phyloP scores from a whole-genome alignment of 768 basidiomycete species.

The Leccinum fibrillosum region DNA sequence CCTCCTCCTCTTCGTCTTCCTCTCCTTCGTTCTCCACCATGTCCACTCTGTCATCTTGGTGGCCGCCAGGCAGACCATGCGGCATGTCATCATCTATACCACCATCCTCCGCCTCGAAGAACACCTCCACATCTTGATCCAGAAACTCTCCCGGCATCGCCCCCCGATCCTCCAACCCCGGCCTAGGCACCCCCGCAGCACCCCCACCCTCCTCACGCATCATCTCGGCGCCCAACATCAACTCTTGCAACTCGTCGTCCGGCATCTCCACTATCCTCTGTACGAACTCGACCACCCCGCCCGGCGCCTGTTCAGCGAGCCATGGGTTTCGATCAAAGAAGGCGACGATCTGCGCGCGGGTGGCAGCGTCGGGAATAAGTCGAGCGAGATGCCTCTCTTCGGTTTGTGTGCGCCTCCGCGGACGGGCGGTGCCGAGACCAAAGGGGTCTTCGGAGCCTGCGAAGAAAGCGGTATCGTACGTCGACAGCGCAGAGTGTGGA shows the following conservation, averaged over 20 bases:
- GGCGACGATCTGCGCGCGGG: constrained; percentile 58
- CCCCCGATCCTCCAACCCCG: constrained; percentile 20
- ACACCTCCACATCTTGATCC: constrained; percentile 31
- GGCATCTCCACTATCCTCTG: constrained; percentile 53
- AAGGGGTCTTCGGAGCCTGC: constrained; percentile 54
- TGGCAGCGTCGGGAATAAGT: constrained; percentile 54
- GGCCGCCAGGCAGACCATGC: constrained; percentile 19
- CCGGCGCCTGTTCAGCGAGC: constrained; percentile 57
- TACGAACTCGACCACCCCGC: constrained; percentile 62
- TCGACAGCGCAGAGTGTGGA: constrained; percentile 54
- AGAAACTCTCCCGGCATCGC: constrained; percentile 46
- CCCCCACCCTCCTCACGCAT: constrained; percentile 30
- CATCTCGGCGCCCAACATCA: constrained; percentile 49
- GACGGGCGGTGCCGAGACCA: constrained; percentile 20
- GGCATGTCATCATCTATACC: constrained; percentile 20
- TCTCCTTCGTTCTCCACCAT: constrained; percentile 41
- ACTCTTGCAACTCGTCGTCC: constrained; percentile 56
- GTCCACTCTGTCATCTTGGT: constrained; percentile 25
- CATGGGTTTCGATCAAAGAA: constrained; percentile 57
- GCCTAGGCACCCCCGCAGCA: constrained; percentile 23
- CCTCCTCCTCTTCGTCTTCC: background rate
- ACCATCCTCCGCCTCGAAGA: constrained; percentile 22
- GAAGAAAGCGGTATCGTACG: constrained; percentile 79
- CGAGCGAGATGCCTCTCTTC: constrained; percentile 54
- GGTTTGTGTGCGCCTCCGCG: constrained; percentile 39